Evolutionary conservation across 176 grass and related monocot genomes (phyloP), one percentile per base, ranked within the genome.

Genomic region (Aegilops tauschii): DNA sequence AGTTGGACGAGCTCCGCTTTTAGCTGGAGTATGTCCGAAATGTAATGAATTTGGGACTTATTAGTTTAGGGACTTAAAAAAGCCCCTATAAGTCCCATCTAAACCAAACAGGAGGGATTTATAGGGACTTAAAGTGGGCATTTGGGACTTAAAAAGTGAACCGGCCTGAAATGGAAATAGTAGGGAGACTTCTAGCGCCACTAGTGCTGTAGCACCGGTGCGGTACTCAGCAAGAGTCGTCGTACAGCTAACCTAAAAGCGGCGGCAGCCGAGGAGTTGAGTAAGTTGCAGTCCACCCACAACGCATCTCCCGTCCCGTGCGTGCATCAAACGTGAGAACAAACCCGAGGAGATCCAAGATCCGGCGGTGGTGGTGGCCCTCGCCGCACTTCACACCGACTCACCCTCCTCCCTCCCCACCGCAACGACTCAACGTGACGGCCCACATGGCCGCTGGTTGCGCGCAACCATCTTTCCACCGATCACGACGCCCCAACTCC

Each of bases 401-500:
- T 2, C 34, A n/a, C 3, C 37, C 2, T 9, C 64, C 21, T 45
- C 42, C 77, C 2, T 4, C 14, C 3, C 29, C 68, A 12, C 76
- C 62, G 54, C 9, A 35, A 29, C 65, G 73, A 8, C 56, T 11
- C 35, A 83, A 90, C 85, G 85, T 87, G 89, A 84, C 67, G 47
- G 6, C 35, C 35, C 85, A 80, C 81, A 74, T 80, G 80, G 20
- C 18, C 39, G 65, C 50, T 36, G 23, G 62, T 50, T 17, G 66
- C 62, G 34, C 14, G 44, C 77, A 36, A 21, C 68, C 29, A 68
- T 76, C 69, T 81, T 85, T 84, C 89, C 62, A 63, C 68, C 81
- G 85, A 88, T 69, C 69, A 81, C 76, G 89, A 84, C 29, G n/a
- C 58, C 68, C 28, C 84, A 83, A 47, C 83, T 9, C 11, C 82